Base-by-base conservation (phyloP, 1,284 basidiomycete species). In the Ceratobasidium sp. region DNA sequence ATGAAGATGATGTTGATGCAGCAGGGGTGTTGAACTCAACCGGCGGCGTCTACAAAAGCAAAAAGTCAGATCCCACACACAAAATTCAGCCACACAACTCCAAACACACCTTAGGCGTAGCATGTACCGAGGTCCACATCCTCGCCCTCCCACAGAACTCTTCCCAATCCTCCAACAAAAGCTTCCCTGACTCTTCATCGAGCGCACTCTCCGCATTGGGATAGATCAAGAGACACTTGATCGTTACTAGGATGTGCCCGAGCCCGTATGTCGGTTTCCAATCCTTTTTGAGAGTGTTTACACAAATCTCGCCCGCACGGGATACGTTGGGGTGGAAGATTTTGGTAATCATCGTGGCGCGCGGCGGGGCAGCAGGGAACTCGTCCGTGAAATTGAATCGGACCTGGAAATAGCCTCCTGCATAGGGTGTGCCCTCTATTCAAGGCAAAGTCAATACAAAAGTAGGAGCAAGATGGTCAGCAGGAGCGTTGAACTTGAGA, bases 241-340 rank as follows among this genome's bases (percentile, higher is more conserved):
- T 91, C 47, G 94, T 96, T 80, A 95, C 91, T 9, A 98, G 87
- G 74, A 98, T 97, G 81, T 97, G 93, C 4, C 86, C 90, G 47
- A 98, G 94, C 31, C 96, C 96, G 79, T 95, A 97, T n/a, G 90
- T 89, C 22, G 93, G 89, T 82, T 95, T 91, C 97, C 97, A 98
- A 80, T 97, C 95, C 83, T 98, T 98, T 86, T 98, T 98, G 33
- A 99, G 85, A 4, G 96, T 98, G 84, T 97, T 97, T 11, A 98
- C 97, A 83, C 97, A 99, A 79, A 99, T 99, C 83, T 98, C 97
- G 41, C 96, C 96, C 0, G 88, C 82, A 36, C 89, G 87, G 0
- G 95, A 97, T 33, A 98, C 95, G 80, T 99, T 98, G 0, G 97
- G 97, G 80, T 98, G 97, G 84, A 98, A 98, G 76, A 99, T 96